Base-by-base conservation (phyloP, 495 filamentous ascomycete genomes). In the Platismatia glauca region DNA sequence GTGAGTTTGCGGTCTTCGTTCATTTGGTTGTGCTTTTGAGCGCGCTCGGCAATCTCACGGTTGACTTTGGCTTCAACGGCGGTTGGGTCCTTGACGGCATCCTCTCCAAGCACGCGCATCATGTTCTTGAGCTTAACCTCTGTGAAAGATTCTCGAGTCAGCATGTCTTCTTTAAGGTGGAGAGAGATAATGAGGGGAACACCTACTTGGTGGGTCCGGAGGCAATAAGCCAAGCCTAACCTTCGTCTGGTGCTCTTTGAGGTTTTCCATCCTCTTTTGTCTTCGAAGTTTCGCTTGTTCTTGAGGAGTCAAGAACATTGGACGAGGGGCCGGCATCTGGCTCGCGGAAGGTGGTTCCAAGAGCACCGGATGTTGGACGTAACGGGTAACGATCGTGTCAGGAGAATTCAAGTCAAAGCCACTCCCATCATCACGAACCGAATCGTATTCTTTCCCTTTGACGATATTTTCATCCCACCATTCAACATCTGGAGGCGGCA, bases 391-490 rank as follows among this genome's bases (percentile, higher is more conserved):
- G 64, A 96, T 93, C 27, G 86, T 87, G 69, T 97, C 91, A 24
- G 82, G 74, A 0, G 85, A 84, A 39, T 86, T 80, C 59, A 97
- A 83, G 71, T 94, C 50, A 33, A 53, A 53, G 50, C 50, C 50
- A 53, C 50, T 94, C 13, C 82, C 74, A 41, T 79, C 68, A 13
- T 50, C 56, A 24, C 86, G 83, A 64, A 94, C 81, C 60, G 80
- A 80, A 62, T 83, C 77, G 72, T 97, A 97, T 60, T 82, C 84
- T 43, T 81, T 80, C 22, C 86, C 89, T 48, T 85, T 81, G 31
- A 96, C 79, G 9, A 97, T 75, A 3, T 83, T 86, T 74, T 97
- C 91, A 67, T 99, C 94, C 95, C 95, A 97, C 95, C 95, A 99
- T 74, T 99, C 94, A 46, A 97, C 79, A 24, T 88, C 86, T 11